A percentile compares a stretch with the other conserved stretches of the same genome.
Conservation (phyloP, 257 asterid genomes). For the Fraxinus quadrangulata region DNA sequence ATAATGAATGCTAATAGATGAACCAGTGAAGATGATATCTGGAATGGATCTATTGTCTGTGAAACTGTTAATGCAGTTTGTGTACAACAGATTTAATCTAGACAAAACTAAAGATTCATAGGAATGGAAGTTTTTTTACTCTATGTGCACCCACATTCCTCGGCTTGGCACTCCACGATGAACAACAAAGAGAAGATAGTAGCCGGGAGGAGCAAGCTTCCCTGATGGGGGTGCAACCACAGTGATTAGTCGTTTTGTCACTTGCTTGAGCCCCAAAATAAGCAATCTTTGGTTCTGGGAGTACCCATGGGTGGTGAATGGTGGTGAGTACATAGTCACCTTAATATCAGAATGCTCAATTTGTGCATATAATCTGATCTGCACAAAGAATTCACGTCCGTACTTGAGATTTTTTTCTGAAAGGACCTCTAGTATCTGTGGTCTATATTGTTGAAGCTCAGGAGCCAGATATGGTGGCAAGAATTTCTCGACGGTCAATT, state of each 20-base stretch:
- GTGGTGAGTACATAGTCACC: slow-evolving; percentile 83
- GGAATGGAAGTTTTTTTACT: slow-evolving; percentile 8
- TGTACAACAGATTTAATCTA: neutral
- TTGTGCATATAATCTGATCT: slow-evolving; percentile 6
- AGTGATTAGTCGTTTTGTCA: slow-evolving; percentile 27
- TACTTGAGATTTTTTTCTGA: slow-evolving; percentile 42
- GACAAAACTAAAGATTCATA: neutral
- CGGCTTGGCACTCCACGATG: slow-evolving; percentile 76
- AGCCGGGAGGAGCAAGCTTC: slow-evolving; percentile 79
- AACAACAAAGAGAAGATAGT: slow-evolving; percentile 73
- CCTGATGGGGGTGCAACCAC: slow-evolving; percentile 77
- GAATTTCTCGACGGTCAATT: slow-evolving; percentile 77
- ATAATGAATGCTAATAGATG: neutral
- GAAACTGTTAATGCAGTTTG: neutral
- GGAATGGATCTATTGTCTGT: neutral
- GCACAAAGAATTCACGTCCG: slow-evolving; percentile 41
- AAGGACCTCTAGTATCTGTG: slow-evolving; percentile 31
- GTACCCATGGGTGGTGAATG: slow-evolving; percentile 94
- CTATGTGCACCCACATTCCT: slow-evolving; percentile 77
- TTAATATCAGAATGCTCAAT: slow-evolving; percentile 29
- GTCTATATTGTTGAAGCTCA: slow-evolving; percentile 38
- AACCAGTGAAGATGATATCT: neutral
- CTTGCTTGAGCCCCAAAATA: slow-evolving; percentile 43
- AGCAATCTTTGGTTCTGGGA: slow-evolving; percentile 82
- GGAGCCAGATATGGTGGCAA: slow-evolving; percentile 75